These are phyloP conservation scores for Ophiosphaerella korrae DNA, from an alignment of 2,329 filamentous ascomycete species.

Conservation along the genomic window DNA sequence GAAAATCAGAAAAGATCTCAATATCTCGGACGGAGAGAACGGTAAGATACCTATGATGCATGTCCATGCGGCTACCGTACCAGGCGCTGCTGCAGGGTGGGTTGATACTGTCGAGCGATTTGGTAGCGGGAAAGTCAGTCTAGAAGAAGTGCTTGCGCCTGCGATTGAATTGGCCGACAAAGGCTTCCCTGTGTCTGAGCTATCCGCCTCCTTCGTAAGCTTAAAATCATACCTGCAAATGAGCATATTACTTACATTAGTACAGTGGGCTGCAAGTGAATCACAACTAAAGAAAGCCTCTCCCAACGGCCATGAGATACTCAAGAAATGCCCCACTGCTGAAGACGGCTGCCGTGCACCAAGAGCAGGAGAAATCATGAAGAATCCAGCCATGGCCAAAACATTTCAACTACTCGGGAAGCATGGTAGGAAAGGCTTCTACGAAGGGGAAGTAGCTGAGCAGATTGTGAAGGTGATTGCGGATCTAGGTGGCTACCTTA, in stretches of 20 bases:
- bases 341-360: conserved; percentile 76
- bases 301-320: conserved; percentile 84
- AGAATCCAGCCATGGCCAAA: conserved; percentile 77
- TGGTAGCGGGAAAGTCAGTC: conserved; percentile 79
- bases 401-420: conserved; percentile 81
- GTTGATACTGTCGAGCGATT: conserved; percentile 86
- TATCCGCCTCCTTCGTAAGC: conserved; percentile 71
- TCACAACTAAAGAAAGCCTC: conserved; percentile 70
- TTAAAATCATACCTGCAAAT: no score
- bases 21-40: conserved; percentile 61
- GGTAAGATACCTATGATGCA: conserved; percentile 73
- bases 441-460: conserved; percentile 81
- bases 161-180: conserved; percentile 86
- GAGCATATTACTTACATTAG: conserved; percentile 6
- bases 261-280: conserved; percentile 75
- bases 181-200: conserved; percentile 86
- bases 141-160: conserved; percentile 79
- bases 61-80: conserved; percentile 82
- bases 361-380: conserved; percentile 82
- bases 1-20: conserved; percentile 70
- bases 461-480: conserved; percentile 78
- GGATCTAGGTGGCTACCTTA: conserved; percentile 76
- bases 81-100: conserved; percentile 92
- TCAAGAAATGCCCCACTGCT: conserved; percentile 75
- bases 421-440: conserved; percentile 89